Conservation (phyloP, 495 filamentous ascomycete genomes). For the Aspergillus cavernicola region DNA sequence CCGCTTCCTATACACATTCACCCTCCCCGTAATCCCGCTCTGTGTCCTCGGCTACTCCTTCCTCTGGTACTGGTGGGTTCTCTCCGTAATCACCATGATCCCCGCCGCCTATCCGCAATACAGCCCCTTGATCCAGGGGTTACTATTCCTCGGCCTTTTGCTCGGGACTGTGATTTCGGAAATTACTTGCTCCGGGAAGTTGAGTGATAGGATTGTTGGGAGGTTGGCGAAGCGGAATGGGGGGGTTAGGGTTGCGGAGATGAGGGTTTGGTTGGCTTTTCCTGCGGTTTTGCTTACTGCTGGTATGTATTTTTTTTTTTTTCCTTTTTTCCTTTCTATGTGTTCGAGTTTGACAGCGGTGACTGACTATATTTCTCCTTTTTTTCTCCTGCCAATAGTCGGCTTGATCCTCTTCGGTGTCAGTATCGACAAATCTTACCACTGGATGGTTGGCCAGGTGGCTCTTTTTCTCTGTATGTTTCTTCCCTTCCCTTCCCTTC, state of each 20-base stretch:
- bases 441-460: conserved; percentile 60
- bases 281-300: conserved; percentile 49
- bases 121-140: conserved; percentile 51
- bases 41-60: conserved; percentile 52
- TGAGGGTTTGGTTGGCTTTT: conserved; percentile 58
- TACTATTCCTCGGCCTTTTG: conserved; percentile 55
- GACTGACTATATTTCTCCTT: background rate
- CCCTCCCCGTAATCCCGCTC: conserved; percentile 43
- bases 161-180: conserved; percentile 55
- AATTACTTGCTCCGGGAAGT: conserved; percentile 48
- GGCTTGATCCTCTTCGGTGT: conserved; percentile 54
- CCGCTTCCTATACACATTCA: conserved; percentile 48
- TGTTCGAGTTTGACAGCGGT: too few relatives aligned
- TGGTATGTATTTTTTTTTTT: too few relatives aligned
- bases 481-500: background rate
- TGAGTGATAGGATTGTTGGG: conserved; percentile 52
- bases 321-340: too few relatives aligned
- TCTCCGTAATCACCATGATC: conserved; percentile 57
- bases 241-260: conserved; percentile 49
- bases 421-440: conserved; percentile 50
- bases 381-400: conserved; percentile 15
- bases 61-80: conserved; percentile 61
- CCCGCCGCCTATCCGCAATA: conserved; percentile 55
- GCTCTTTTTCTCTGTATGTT: conserved; percentile 50
- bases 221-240: conserved; percentile 44